Conservation (phyloP, 805 yeast genomes). For the Kurtzmaniella cleridarum region DNA sequence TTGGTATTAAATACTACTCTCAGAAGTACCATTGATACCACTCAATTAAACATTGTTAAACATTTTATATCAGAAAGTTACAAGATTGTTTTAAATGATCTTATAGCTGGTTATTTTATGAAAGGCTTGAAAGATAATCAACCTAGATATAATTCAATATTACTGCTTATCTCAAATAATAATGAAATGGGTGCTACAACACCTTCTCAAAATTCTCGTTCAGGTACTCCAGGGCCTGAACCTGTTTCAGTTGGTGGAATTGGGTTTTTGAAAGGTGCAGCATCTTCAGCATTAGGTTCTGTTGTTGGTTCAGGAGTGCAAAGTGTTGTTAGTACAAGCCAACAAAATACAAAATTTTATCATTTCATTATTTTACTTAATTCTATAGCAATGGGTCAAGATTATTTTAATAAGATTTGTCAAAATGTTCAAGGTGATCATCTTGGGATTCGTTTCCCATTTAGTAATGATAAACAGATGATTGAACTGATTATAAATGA, state of each 20-base stretch:
- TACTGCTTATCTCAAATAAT: conserved; percentile 13
- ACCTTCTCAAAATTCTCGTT: conserved; percentile 15
- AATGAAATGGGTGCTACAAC: conserved; percentile 8
- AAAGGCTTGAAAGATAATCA: conserved; percentile 32
- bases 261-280: conserved; percentile 39
- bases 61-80: conserved; percentile 51
- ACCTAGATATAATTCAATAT: conserved; percentile 34
- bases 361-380: conserved; percentile 67
- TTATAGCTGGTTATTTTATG: conserved; percentile 45
- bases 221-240: conserved; percentile 32
- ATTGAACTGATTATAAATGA: conserved; percentile 22
- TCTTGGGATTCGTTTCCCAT: conserved; percentile 25
- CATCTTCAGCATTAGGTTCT: conserved; percentile 37
- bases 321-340: conserved; percentile 13
- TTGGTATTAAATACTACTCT: conserved; percentile 66
- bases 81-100: conserved; percentile 58
- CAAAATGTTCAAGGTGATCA: conserved; percentile 31
- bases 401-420: conserved; percentile 51
- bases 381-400: conserved; percentile 59
- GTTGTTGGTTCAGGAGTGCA: conserved; percentile 29
- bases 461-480: conserved; percentile 31
- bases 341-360: conserved; percentile 42
- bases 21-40: conserved; percentile 64
- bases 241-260: conserved; percentile 14
- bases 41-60: conserved; percentile 53